Conservation (phyloP, 208 protist genomes). For the Leishmania tarentolae region DNA sequence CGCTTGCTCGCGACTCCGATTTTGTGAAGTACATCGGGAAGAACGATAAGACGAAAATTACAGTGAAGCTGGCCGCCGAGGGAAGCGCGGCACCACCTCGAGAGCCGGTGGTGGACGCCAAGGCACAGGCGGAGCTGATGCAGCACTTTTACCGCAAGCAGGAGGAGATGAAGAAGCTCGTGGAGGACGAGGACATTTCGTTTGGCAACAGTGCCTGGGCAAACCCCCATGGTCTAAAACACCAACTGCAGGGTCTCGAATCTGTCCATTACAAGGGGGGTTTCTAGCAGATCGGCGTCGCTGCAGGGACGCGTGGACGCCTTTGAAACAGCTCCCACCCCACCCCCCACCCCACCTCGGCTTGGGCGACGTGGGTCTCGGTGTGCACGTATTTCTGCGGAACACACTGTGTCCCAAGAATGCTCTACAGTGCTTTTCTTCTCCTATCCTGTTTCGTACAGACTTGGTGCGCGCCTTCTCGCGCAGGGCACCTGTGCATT, state of each 20-base stretch:
- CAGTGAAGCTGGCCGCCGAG: conserved; percentile 85
- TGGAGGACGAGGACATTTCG: conserved; percentile 90
- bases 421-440: neutral
- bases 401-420: neutral
- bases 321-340: neutral
- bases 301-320: neutral
- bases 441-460: neutral
- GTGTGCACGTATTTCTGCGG: neutral
- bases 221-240: conserved; percentile 86
- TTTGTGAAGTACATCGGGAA: conserved; percentile 89
- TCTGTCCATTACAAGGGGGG: conserved; percentile 55
- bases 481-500: neutral
- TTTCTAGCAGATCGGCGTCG: neutral
- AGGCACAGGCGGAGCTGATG: conserved; percentile 92
- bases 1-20: conserved; percentile 70
- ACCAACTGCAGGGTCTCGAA: conserved; percentile 85
- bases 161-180: conserved; percentile 93
- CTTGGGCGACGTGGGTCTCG: neutral
- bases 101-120: conserved; percentile 80
- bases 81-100: conserved; percentile 76
- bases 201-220: conserved; percentile 92
- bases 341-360: neutral
- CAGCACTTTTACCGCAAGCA: conserved; percentile 92
- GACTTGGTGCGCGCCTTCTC: neutral
- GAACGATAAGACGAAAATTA: conserved; percentile 95